Percentiles rank a stretch among this genome's conserved stretches.
Conservation (phyloP, 2,329 filamentous ascomycete genomes). For the Fusarium brachygibbosum region DNA sequence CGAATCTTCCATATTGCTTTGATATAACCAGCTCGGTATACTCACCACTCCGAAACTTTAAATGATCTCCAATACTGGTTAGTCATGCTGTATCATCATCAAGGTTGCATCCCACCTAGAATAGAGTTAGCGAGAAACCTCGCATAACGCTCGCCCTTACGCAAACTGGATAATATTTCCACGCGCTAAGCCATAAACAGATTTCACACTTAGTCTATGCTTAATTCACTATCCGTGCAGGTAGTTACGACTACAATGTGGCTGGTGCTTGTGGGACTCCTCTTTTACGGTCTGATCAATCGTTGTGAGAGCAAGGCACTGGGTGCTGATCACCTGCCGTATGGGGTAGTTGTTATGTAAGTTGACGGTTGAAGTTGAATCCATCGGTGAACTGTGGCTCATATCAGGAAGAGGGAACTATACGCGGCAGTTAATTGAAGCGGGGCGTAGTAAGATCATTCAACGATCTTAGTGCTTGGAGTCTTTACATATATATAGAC, state of each 20-base stretch:
- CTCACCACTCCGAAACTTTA: not conserved
- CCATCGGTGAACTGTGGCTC: not conserved
- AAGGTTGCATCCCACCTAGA: not conserved
- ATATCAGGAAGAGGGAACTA: not conserved
- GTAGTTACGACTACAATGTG: not conserved
- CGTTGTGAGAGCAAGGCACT: not conserved
- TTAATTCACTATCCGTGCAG: not conserved
- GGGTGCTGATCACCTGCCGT: not conserved
- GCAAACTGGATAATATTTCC: not conserved
- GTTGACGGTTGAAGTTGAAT: not conserved
- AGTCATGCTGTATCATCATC: not conserved
- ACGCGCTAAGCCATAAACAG: not conserved
- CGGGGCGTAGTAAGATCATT: not conserved
- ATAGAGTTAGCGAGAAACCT: not conserved
- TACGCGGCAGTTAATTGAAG: not conserved
- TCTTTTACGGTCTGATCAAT: constrained; percentile 1
- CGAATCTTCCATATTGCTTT: fast-evolving
- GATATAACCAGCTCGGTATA: not conserved
- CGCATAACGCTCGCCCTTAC: not conserved
- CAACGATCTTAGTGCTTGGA: not conserved
- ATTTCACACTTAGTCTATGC: not conserved
- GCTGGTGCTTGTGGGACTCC: not conserved
- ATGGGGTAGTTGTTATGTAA: not conserved
- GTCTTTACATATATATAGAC: not conserved
- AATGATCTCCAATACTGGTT: not conserved